phyloP scores from a whole-genome alignment of 2,329 filamentous ascomycete genomes.

The Penicillium griseofulvum region DNA sequence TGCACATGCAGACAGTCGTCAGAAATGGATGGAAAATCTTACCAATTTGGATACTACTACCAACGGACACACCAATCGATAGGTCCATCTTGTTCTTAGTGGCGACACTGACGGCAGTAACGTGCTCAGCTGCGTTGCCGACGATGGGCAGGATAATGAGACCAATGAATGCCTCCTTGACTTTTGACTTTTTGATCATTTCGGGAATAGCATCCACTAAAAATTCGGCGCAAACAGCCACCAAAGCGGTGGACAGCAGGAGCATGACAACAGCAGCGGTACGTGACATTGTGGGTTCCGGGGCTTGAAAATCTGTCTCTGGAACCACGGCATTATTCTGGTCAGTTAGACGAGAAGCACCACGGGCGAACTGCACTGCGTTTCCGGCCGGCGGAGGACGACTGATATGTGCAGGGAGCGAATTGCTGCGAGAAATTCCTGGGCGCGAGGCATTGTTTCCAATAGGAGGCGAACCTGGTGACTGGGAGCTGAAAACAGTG shows the following conservation, averaged over 20 bases:
- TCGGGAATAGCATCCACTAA: constrained; percentile 71
- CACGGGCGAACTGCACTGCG: constrained; percentile 35
- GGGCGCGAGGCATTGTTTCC: constrained; percentile 16
- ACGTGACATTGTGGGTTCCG: constrained; percentile 50
- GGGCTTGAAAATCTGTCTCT: constrained; percentile 13
- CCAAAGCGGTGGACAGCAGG: constrained; percentile 54
- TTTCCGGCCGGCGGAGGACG: constrained; percentile 31
- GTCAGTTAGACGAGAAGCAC: constrained; percentile 29
- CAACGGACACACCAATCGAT: constrained; percentile 75
- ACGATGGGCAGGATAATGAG: constrained; percentile 78
- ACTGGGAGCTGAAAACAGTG: constrained; percentile 32
- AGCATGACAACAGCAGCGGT: constrained; percentile 57
- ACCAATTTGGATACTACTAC: constrained; percentile 74
- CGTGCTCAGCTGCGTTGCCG: constrained; percentile 80
- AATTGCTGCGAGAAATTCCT: constrained; percentile 32
- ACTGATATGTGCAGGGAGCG: constrained; percentile 29
- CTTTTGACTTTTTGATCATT: constrained; percentile 58
- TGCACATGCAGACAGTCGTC: neutral
- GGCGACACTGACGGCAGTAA: constrained; percentile 75
- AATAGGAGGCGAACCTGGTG: constrained; percentile 9
- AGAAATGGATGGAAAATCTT: neutral
- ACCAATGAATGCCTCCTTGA: constrained; percentile 74
- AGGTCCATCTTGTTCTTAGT: constrained; percentile 84
- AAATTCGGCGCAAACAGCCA: constrained; percentile 67
- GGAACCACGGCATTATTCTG: constrained; percentile 11